Percentiles rank a stretch among this genome's conserved stretches.
Conservation (phyloP, 2,329 filamentous ascomycete species). For the Monosporascus sp. region DNA sequence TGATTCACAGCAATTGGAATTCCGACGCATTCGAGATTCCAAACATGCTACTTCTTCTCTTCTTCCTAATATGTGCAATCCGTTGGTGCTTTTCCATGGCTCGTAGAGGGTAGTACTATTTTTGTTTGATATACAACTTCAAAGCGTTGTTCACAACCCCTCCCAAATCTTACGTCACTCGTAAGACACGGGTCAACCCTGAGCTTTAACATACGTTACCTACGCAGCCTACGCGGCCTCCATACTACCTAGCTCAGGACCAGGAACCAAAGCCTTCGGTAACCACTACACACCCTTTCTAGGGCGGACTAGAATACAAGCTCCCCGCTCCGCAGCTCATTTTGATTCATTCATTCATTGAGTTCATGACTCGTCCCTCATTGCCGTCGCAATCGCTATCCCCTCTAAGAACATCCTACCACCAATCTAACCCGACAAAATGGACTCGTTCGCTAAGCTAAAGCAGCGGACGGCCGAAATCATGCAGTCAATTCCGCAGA, state of each 20-base stretch:
- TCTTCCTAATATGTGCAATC: no score
- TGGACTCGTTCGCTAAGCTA: conserved; percentile 50
- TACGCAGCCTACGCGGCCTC: neutral
- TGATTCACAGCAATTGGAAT: no score
- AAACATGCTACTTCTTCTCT: no score
- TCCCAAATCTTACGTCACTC: neutral
- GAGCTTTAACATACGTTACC: neutral
- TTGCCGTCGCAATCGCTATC: no score
- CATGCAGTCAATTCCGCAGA: conserved; percentile 45
- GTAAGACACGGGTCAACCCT: neutral
- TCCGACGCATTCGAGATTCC: no score
- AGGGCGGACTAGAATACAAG: no score
- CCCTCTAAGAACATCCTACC: neutral
- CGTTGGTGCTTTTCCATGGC: no score
- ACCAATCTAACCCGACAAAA: conserved; percentile 16
- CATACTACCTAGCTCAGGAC: neutral
- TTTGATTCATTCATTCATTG: neutral
- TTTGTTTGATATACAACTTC: no score
- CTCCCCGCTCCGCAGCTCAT: neutral
- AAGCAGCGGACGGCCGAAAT: conserved; percentile 53
- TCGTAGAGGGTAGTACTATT: no score
- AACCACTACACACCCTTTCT: no score
- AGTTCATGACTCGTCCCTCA: no score
- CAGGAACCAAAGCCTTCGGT: no score
- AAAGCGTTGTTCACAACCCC: neutral